Evolutionary conservation across 2,329 filamentous ascomycete genomes (phyloP).

Genomic region (Calonectria hawksworthii): DNA sequence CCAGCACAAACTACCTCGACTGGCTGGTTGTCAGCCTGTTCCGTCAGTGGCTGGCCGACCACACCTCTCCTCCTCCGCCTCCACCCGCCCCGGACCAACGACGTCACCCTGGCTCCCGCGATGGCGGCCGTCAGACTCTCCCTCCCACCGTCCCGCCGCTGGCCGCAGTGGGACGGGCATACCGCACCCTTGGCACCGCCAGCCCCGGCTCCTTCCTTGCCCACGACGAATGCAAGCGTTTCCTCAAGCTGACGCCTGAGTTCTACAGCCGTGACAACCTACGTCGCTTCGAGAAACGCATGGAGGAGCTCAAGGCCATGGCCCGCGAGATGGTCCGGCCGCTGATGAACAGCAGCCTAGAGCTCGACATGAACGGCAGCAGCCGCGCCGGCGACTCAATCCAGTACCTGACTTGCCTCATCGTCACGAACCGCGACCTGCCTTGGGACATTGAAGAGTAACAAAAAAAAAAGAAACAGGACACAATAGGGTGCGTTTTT

Average conservation of each 20-base stretch:
- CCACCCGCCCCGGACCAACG: slow-evolving; percentile 48
- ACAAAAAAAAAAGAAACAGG: slow-evolving; percentile 33
- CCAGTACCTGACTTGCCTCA: slow-evolving; percentile 66
- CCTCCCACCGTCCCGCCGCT: slow-evolving; percentile 61
- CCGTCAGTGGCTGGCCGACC: slow-evolving; percentile 93
- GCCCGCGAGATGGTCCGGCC: slow-evolving; percentile 87
- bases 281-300: slow-evolving; percentile 84
- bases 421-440: slow-evolving; percentile 62
- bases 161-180: slow-evolving; percentile 78
- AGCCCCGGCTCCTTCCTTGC: slow-evolving; percentile 74
- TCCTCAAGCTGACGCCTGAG: slow-evolving; percentile 86
- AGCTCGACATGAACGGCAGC: slow-evolving; percentile 76
- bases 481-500: neutral
- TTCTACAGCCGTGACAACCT: slow-evolving; percentile 90
- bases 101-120: slow-evolving; percentile 46
- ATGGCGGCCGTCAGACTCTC: slow-evolving; percentile 50
- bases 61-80: slow-evolving; percentile 75
- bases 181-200: slow-evolving; percentile 79
- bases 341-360: slow-evolving; percentile 86
- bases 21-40: slow-evolving; percentile 92
- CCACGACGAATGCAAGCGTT: slow-evolving; percentile 91
- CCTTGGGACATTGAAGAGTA: slow-evolving; percentile 62
- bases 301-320: slow-evolving; percentile 90
- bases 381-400: slow-evolving; percentile 58
- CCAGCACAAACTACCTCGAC: slow-evolving; percentile 84